Conservation (phyloP, 441 rosid genomes). For the Pelargonium citronellum region DNA sequence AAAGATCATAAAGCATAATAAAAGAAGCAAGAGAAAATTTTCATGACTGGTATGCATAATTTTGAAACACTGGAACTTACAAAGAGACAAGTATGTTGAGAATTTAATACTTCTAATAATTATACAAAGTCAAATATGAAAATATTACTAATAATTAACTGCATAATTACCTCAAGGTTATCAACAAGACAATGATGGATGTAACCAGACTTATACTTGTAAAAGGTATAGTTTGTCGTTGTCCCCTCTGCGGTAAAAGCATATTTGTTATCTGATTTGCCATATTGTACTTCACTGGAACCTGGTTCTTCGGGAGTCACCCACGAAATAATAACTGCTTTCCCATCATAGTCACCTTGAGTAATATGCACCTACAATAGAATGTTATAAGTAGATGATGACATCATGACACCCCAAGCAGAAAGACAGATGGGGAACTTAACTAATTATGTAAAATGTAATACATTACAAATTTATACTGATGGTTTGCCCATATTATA, state of each 20-base stretch:
- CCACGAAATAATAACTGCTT: constrained; percentile 85
- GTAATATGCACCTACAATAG: constrained; percentile 70
- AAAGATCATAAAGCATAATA: not conserved
- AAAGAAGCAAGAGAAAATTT: not conserved
- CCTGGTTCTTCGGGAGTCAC: constrained; percentile 76
- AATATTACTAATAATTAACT: not conserved
- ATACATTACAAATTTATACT: not conserved
- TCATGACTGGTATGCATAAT: not conserved
- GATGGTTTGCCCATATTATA: too few species aligned
- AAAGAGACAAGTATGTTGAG: not conserved
- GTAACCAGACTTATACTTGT: constrained; percentile 74
- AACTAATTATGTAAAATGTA: not conserved
- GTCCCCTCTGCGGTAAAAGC: constrained; percentile 59
- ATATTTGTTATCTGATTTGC: constrained; percentile 39
- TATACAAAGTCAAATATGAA: constrained; percentile 4
- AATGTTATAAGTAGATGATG: not conserved
- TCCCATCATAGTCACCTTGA: constrained; percentile 92
- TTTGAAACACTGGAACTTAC: not conserved
- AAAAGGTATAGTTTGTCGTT: constrained; percentile 60
- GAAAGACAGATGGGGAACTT: too few species aligned
- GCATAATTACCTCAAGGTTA: constrained; percentile 66
- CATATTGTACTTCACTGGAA: constrained; percentile 54
- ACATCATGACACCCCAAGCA: not conserved
- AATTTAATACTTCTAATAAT: not conserved
- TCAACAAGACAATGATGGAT: constrained; percentile 73